phyloP scores from a whole-genome alignment of 106 monocot genomes.

The Acanthochlamys bracteata region DNA sequence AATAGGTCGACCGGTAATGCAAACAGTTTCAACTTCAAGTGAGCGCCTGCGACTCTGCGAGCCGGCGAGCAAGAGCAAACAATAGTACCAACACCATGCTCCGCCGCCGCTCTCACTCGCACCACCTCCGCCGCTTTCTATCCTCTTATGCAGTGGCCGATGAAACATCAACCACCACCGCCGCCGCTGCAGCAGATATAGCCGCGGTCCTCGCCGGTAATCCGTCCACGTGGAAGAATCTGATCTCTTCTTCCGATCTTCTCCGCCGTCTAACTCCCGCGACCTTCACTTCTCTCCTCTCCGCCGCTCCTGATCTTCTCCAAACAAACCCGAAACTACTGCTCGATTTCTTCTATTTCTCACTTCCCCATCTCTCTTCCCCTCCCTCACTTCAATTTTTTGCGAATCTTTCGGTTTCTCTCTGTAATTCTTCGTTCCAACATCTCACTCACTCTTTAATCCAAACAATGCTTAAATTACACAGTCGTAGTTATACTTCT shows the following conservation, averaged over 20 bases:
- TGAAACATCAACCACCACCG: too few species aligned
- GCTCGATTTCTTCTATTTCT: conserved; percentile 70
- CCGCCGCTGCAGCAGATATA: conserved; percentile 13
- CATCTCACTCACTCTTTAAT: conserved; percentile 27
- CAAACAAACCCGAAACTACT: conserved; percentile 24
- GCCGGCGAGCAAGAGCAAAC: too few species aligned
- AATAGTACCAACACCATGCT: not conserved
- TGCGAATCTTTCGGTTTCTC: conserved; percentile 33
- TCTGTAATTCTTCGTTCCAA: too few species aligned
- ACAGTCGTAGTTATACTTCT: conserved; percentile 3
- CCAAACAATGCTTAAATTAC: conserved; percentile 36
- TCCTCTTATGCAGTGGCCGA: too few species aligned
- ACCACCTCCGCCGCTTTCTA: not conserved
- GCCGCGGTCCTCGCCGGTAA: conserved; percentile 4
- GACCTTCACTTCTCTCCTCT: conserved; percentile 14
- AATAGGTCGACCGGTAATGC: too few species aligned
- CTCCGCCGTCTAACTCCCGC: conserved; percentile 14
- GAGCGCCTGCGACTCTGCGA: not conserved
- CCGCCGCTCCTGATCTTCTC: conserved; percentile 8
- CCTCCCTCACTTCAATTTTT: conserved; percentile 37
- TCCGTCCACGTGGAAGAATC: conserved; percentile 14
- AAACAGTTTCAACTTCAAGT: too few species aligned
- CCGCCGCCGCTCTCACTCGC: not conserved
- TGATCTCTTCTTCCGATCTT: conserved; percentile 19
- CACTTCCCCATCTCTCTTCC: conserved; percentile 19